Evolutionary conservation across 176 grass and related monocot species (phyloP), one percentile per base, ranked within the genome.

Genomic region (Eleusine indica): DNA sequence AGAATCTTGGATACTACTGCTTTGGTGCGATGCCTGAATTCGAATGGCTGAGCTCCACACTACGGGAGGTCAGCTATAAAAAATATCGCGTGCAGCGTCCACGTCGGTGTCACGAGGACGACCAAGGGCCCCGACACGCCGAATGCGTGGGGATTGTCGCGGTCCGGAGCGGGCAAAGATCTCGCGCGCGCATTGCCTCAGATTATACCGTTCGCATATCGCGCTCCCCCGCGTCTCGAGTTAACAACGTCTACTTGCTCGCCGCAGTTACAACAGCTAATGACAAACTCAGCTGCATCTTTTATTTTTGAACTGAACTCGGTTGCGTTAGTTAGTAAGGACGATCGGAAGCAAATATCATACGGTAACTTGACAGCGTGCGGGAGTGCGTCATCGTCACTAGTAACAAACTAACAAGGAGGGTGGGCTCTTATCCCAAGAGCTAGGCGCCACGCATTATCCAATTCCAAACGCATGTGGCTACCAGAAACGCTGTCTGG

Each of bases 21-120:
- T 35, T 35, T 35, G 32, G 32, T 35, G 32, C 32, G 32, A 35
- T 35, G 32, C 32, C 2, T 2, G 32, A 35, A 35, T 35, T 56
- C 46, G 56, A 46, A 87, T 78, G 84, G 74, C 71, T 74, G 80
- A 85, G 82, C 83, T 86, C 88, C 84, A 87, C 74, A 2, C 44
- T 9, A 44, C 1, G 66, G 17, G 19, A 30, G 38, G 66, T 35
- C 7, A 65, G 67, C 60, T 86, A 86, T 83, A 90, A 90, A 90
- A 90, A 86, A 83, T 19, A 49, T 78, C 77, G 22, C 19, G 17
- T 3, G 3, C 17, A 2, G 35, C 48, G 66, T 30, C 76, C 61
- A 68, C 84, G 74, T 86, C 84, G 19, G 4, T 16, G 11, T 83
- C 68, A 68, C 88, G 74, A 18, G 79, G 73, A 71, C 68, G 62